These are phyloP conservation scores for Trichoderma breve DNA, from an alignment of 2,329 filamentous ascomycete genomes.

Conservation along the genomic window DNA sequence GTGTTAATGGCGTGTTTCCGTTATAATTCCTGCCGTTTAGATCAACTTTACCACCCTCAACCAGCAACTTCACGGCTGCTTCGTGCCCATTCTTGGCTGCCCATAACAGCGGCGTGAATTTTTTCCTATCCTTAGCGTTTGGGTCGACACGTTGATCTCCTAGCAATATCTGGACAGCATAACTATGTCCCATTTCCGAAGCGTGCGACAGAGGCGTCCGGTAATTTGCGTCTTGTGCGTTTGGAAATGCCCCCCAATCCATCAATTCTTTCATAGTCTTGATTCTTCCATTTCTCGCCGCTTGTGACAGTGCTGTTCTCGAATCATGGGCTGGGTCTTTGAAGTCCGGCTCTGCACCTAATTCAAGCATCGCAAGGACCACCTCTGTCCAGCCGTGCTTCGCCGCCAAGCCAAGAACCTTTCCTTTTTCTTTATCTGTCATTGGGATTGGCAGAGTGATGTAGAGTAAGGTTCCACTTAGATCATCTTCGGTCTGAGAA, in stretches of 20 bases:
- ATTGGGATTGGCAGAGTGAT: rapidly evolving
- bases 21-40: too few species aligned
- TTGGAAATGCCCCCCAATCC: background rate
- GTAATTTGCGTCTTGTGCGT: rapidly evolving
- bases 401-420: background rate
- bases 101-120: rapidly evolving
- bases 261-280: background rate
- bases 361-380: background rate
- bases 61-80: background rate
- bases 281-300: background rate
- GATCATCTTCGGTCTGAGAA: too few species aligned
- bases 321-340: background rate
- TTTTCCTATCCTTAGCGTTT: rapidly evolving
- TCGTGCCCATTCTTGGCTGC: background rate
- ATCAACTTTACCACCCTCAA: background rate
- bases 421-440: background rate
- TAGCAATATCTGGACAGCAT: rapidly evolving
- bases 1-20: too few species aligned
- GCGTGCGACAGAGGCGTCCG: background rate
- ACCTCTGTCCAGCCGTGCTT: background rate
- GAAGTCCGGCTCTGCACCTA: background rate
- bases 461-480: too few species aligned
- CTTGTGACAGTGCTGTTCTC: background rate
- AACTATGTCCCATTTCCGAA: background rate
- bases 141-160: background rate